A percentile compares a stretch with the other conserved stretches of the same genome.
These are phyloP conservation scores for Cornus kousa DNA, from an alignment of 148 eudicot genomes.

Conservation along the genomic window DNA sequence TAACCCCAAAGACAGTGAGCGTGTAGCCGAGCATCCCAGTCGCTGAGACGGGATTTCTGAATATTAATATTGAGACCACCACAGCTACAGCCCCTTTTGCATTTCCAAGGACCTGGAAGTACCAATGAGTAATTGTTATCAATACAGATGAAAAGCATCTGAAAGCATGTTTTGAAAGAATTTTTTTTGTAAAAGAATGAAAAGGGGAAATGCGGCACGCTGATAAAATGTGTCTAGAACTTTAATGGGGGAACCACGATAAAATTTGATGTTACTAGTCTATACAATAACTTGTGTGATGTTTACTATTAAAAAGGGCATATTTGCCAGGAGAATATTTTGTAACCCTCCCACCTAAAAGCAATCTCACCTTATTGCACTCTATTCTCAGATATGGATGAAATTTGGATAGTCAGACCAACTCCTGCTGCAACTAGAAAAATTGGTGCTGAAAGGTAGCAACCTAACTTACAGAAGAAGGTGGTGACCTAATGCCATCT, in stretches of 20 bases:
- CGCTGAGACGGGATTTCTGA: slow-evolving; percentile 24
- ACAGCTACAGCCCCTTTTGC: slow-evolving; percentile 31
- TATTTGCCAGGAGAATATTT: background rate
- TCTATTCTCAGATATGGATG: background rate
- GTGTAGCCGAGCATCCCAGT: slow-evolving; percentile 28
- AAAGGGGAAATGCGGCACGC: background rate
- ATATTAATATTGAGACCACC: slow-evolving; percentile 27
- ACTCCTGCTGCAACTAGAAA: background rate
- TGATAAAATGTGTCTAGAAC: background rate
- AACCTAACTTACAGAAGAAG: background rate
- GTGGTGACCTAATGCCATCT: background rate
- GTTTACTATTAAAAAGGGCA: background rate
- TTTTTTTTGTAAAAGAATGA: background rate
- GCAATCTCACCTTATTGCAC: background rate
- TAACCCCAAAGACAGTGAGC: slow-evolving; percentile 23
- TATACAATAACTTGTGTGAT: background rate
- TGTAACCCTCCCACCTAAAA: background rate
- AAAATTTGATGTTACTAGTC: background rate
- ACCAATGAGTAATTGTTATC: background rate
- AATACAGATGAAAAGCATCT: background rate
- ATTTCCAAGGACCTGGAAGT: slow-evolving; percentile 27
- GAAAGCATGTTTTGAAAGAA: background rate
- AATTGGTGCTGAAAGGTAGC: background rate
- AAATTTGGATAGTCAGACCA: background rate
- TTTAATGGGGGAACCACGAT: no score